phyloP scores from a whole-genome alignment of 768 basidiomycete genomes.

The Tylopilus vinaceipallidus region DNA sequence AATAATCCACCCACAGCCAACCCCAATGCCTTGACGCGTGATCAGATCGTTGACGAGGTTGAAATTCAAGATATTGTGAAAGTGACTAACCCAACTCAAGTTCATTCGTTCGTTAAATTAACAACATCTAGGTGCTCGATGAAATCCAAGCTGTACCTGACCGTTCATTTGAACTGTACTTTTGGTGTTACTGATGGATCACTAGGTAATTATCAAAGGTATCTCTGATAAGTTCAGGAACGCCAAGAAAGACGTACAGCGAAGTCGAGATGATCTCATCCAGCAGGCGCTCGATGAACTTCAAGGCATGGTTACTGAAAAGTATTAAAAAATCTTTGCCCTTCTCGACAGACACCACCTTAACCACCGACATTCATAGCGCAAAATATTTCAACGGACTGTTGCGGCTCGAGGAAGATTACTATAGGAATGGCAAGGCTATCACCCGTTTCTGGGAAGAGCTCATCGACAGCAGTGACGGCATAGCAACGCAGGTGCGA shows the following conservation, averaged over 20 bases:
- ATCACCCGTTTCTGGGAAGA: constrained; percentile 43
- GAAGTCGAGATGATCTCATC: constrained; percentile 46
- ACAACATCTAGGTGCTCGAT: constrained; percentile 40
- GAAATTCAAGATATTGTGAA: constrained; percentile 40
- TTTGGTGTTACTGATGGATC: constrained; percentile 14
- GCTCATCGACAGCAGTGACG: constrained; percentile 39
- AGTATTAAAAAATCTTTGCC: constrained; percentile 17
- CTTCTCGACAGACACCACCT: background rate
- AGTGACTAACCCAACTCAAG: constrained; percentile 29
- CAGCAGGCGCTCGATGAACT: constrained; percentile 44
- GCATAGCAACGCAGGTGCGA: constrained; percentile 35
- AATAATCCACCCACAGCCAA: background rate
- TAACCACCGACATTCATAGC: constrained; percentile 32
- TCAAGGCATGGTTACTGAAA: constrained; percentile 37
- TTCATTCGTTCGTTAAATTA: background rate
- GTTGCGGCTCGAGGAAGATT: constrained; percentile 55
- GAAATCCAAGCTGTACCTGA: constrained; percentile 46
- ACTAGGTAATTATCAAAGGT: constrained; percentile 48
- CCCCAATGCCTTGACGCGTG: background rate
- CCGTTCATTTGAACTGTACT: background rate
- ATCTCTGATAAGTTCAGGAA: constrained; percentile 46
- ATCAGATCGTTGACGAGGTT: constrained; percentile 4
- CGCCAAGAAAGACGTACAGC: constrained; percentile 44
- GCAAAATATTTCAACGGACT: constrained; percentile 50
- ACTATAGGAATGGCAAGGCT: constrained; percentile 41